Conservation (phyloP, 257 asterid species). For the Nicotiana noctiflora region DNA sequence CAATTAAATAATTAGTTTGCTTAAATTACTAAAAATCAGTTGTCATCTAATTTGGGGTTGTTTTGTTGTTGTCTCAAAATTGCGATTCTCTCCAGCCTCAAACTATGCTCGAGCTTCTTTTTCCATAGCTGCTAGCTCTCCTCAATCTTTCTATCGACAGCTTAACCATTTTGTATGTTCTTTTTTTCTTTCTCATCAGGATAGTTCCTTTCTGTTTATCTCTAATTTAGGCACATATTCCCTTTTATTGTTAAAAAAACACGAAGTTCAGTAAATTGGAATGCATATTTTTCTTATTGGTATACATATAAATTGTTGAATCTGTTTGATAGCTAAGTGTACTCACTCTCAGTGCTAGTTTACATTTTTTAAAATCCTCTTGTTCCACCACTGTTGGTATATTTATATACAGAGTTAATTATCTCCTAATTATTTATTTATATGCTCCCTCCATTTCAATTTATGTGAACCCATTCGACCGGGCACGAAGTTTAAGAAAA, state of each 20-base stretch:
- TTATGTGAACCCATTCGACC: too few relatives aligned
- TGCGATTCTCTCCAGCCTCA: not conserved
- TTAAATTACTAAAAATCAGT: too few relatives aligned
- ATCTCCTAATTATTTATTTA: too few relatives aligned
- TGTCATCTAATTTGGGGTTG: too few relatives aligned
- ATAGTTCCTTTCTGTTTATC: too few relatives aligned
- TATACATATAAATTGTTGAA: not conserved
- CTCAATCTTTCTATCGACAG: not conserved
- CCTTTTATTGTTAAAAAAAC: not conserved
- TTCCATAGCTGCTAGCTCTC: not conserved
- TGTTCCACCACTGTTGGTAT: not conserved
- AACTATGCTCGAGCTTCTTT: not conserved
- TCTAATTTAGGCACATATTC: too few relatives aligned
- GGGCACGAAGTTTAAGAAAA: too few relatives aligned
- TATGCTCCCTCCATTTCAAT: too few relatives aligned
- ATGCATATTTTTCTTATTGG: not conserved
- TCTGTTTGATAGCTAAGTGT: not conserved
- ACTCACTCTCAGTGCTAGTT: not conserved
- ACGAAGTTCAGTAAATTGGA: not conserved
- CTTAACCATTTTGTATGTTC: slow-evolving; percentile 1
- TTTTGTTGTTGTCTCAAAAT: not conserved
- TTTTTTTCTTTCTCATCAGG: too few relatives aligned
- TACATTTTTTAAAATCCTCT: not conserved
- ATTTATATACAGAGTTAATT: too few relatives aligned
- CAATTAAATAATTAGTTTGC: too few relatives aligned